Evolutionary conservation across 164 flowering plant species (phyloP).

Genomic region (Stephania yunnanensis): DNA sequence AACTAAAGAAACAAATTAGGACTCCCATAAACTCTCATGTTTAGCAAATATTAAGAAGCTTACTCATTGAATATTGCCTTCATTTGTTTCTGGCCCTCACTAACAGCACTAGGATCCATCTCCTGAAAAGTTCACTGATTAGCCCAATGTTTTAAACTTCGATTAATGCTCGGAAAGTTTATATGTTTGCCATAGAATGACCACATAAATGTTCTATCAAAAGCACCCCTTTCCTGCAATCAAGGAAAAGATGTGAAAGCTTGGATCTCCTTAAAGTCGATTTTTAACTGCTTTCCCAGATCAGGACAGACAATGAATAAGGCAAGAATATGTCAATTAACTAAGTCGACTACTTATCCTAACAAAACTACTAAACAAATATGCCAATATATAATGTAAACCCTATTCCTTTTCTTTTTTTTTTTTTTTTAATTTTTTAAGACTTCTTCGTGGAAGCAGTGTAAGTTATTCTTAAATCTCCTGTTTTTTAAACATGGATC

Average conservation of each 20-base stretch:
- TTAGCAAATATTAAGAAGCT: slow-evolving; percentile 20
- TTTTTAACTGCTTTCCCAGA: background rate
- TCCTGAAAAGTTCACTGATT: slow-evolving; percentile 29
- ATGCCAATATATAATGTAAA: too few relatives aligned
- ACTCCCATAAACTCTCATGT: background rate
- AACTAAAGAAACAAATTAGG: background rate
- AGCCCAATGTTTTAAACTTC: slow-evolving; percentile 1
- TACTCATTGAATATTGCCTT: slow-evolving; percentile 58
- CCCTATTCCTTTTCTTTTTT: too few relatives aligned
- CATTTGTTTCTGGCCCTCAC: slow-evolving; percentile 50
- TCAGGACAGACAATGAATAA: background rate
- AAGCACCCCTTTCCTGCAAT: background rate
- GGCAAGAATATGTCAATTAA: background rate
- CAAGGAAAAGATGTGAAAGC: background rate
- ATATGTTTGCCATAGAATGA: background rate
- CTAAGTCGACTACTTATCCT: background rate
- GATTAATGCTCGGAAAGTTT: background rate
- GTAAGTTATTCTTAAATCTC: background rate
- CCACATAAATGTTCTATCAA: background rate
- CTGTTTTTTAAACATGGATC: background rate
- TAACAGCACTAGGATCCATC: slow-evolving; percentile 45
- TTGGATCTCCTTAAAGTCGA: background rate
- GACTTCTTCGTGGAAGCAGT: background rate
- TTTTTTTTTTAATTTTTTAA: background rate
- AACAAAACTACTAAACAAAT: background rate